A percentile compares a stretch with the other conserved stretches of the same genome.
Conservation (phyloP, 768 basidiomycete species). For the Steccherinum ochraceum region DNA sequence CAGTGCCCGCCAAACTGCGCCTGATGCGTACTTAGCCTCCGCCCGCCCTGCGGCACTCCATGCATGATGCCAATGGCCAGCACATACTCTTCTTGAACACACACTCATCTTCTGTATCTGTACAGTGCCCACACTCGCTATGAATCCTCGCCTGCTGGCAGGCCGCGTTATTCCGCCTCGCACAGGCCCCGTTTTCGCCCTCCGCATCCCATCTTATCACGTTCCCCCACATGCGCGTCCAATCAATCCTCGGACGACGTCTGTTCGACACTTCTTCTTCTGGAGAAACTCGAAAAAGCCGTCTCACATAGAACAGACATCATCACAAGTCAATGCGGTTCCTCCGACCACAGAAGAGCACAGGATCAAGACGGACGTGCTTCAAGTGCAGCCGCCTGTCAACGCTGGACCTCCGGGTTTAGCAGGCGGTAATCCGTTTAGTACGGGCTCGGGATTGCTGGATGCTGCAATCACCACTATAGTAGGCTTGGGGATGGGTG, state of each 20-base stretch:
- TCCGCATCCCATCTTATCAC: not conserved
- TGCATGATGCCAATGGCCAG: not conserved
- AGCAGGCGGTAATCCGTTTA: constrained; percentile 5
- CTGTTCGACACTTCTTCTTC: not conserved
- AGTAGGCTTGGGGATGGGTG: constrained; percentile 56
- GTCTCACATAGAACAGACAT: too few relatives aligned
- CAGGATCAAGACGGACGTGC: too few relatives aligned
- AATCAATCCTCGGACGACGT: not conserved
- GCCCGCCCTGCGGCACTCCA: too few relatives aligned
- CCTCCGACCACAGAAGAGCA: too few relatives aligned
- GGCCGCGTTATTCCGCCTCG: not conserved
- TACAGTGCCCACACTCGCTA: not conserved
- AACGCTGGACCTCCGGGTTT: not conserved
- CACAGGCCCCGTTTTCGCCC: too few relatives aligned
- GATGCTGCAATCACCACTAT: constrained; percentile 56
- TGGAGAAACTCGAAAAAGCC: not conserved
- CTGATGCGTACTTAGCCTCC: too few relatives aligned
- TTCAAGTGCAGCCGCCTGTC: not conserved
- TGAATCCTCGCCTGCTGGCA: not conserved
- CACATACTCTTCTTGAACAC: not conserved
- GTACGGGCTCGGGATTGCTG: constrained; percentile 20
- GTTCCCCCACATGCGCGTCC: not conserved
- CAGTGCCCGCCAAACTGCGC: too few relatives aligned
- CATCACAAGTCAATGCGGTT: too few relatives aligned
- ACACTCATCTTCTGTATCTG: not conserved